Conservation (phyloP, 1,284 basidiomycete species). For the Leccinum cinnamomeum region DNA sequence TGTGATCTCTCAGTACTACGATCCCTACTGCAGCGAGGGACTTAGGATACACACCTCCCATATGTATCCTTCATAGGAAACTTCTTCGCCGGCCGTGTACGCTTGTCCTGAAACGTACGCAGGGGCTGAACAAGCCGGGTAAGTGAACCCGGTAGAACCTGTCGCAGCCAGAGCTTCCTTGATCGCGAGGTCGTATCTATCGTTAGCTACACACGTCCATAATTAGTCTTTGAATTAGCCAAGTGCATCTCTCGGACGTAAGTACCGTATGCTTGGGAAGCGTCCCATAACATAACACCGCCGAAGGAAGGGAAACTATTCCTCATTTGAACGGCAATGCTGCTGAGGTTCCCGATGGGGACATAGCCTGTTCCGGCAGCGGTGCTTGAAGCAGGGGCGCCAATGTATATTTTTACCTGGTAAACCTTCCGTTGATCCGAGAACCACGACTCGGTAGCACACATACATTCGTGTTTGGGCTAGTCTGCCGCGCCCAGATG, state of each 20-base stretch:
- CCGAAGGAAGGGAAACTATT: slow-evolving; percentile 68
- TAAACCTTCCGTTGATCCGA: slow-evolving; percentile 1
- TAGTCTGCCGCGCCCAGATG: slow-evolving; percentile 59
- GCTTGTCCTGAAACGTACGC: slow-evolving; percentile 49
- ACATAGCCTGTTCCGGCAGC: slow-evolving; percentile 56
- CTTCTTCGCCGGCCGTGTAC: slow-evolving; percentile 53
- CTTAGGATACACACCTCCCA: slow-evolving; percentile 49
- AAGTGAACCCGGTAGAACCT: slow-evolving; percentile 66
- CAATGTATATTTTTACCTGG: slow-evolving; percentile 56
- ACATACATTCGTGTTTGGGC: slow-evolving; percentile 52
- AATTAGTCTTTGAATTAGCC: slow-evolving; percentile 3
- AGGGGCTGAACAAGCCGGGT: slow-evolving; percentile 58
- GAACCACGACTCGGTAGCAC: not conserved
- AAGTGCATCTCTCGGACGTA: slow-evolving; percentile 16
- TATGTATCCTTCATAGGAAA: slow-evolving; percentile 61
- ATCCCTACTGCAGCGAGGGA: not conserved
- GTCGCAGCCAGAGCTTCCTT: slow-evolving; percentile 60
- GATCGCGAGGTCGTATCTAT: slow-evolving; percentile 58
- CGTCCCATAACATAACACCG: slow-evolving; percentile 74
- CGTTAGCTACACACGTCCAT: slow-evolving; percentile 45
- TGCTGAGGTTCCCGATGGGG: slow-evolving; percentile 45
- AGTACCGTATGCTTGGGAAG: slow-evolving; percentile 63
- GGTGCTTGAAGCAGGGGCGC: slow-evolving; percentile 53
- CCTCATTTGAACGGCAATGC: slow-evolving; percentile 54
- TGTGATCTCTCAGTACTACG: not conserved